Base-by-base conservation (phyloP, 345 rosid genomes). In the Anastatica hierochuntica region DNA sequence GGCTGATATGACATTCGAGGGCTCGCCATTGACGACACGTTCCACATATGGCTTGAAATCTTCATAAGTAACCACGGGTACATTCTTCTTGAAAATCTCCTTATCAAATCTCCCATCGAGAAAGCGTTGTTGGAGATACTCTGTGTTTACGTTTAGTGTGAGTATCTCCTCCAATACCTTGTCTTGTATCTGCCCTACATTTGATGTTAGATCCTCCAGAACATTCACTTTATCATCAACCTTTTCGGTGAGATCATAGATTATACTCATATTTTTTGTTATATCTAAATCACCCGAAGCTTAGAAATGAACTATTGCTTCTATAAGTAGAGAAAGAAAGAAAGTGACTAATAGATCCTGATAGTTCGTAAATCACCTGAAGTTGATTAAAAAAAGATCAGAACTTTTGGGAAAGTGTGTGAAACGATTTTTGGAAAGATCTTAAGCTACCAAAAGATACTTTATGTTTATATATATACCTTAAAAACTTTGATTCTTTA, bases 21-120 rank as follows among this genome's bases (percentile, higher is more conserved):
- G 62, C 58, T 72, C 77, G 45, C 90, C 86, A 20, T 66, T 66
- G 26, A 76, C 75, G 7, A 83, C 72, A 67, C 90, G 67, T 16
- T 80, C 77, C 4, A 83, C 72, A 14, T 24, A 76, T 37, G 76
- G 61, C 40, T 57, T 80, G 50, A 79, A 64, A 67, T 85, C 84
- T 41, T 85, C 84, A n/a, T 85, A 85, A 56, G 54, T 68, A 18
- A 80, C 81, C 21, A 80, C 61, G 0, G 84, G 84, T n/a, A 82
- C 82, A 23, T 58, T 75, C 39, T 67, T 53, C 63, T 72, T 82
- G 79, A 82, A 85, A 2, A 21, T 2, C 16, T 61, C 58, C 58
- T 68, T 76, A 37, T 61, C 71, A 29, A 61, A 63, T 4, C 43
- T 68, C 34, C 77, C 83, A 10, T 43, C 68, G 56, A 63, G 53